A percentile compares a stretch with the other conserved stretches of the same genome.
These are phyloP conservation scores for Nepenthes alata DNA, from an alignment of 179 eudicot species.

Conservation along the genomic window DNA sequence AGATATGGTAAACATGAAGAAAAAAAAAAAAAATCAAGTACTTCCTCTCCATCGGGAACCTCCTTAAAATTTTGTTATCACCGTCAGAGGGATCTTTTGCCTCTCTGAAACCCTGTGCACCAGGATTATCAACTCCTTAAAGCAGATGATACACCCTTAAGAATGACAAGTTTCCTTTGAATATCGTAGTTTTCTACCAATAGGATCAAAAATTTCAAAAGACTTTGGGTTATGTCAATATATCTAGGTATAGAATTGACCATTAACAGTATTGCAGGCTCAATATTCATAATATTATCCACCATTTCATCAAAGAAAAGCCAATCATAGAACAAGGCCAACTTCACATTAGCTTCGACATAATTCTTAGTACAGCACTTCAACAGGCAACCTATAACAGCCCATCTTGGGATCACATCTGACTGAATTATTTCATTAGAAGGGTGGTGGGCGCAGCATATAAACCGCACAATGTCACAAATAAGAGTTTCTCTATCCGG, in stretches of 20 bases:
- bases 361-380: constrained; percentile 41
- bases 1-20: too few relatives aligned
- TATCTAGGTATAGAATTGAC: constrained; percentile 61
- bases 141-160: constrained; percentile 43
- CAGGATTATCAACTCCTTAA: constrained; percentile 4
- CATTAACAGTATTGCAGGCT: constrained; percentile 74
- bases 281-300: constrained; percentile 66
- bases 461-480: constrained; percentile 66
- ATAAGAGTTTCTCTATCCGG: constrained; percentile 53
- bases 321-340: constrained; percentile 84
- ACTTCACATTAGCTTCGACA: constrained; percentile 55
- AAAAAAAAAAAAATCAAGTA: too few relatives aligned
- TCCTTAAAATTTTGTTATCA: too few relatives aligned
- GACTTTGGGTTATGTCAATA: constrained; percentile 52
- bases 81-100: too few relatives aligned
- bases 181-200: constrained; percentile 61
- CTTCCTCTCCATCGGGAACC: too few relatives aligned
- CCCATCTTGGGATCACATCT: constrained; percentile 77
- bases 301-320: constrained; percentile 69
- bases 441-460: constrained; percentile 79
- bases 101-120: too few relatives aligned
- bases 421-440: constrained; percentile 58
- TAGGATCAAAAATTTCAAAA: constrained; percentile 57
- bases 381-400: constrained; percentile 80
- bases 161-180: constrained; percentile 42